Conservation (phyloP, 345 rosid genomes). For the Murraya paniculata region DNA sequence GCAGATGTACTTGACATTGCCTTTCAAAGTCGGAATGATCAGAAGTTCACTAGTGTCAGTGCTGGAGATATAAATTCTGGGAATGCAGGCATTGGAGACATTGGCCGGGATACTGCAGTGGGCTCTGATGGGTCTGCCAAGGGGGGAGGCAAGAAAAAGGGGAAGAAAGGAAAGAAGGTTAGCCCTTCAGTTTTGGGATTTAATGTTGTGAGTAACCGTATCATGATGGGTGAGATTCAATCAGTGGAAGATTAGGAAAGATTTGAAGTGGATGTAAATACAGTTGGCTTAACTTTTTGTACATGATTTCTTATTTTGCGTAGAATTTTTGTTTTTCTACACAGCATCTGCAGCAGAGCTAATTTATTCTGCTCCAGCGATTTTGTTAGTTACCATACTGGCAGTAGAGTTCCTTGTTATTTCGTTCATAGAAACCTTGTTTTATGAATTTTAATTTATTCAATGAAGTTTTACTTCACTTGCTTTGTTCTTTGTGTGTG, state of each 20-base stretch:
- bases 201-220: constrained; percentile 92
- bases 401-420: constrained; percentile 4
- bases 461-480: background rate
- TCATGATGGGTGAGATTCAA: constrained; percentile 99
- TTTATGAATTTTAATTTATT: background rate
- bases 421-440: background rate
- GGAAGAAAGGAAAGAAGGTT: constrained; percentile 90
- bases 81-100: constrained; percentile 20
- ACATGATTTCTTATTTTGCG: constrained; percentile 17
- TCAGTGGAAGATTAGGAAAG: constrained; percentile 60
- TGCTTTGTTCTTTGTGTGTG: background rate
- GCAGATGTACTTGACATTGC: constrained; percentile 90
- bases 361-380: constrained; percentile 40
- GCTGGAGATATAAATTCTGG: constrained; percentile 42
- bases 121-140: constrained; percentile 48
- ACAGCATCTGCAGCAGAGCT: constrained; percentile 32
- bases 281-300: constrained; percentile 34
- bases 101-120: constrained; percentile 7
- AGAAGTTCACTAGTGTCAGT: constrained; percentile 36
- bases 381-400: constrained; percentile 34
- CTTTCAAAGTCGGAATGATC: constrained; percentile 53
- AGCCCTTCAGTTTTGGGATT: constrained; percentile 81
- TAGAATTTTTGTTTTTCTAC: constrained; percentile 24
- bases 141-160: constrained; percentile 77
- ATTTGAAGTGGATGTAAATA: constrained; percentile 38